These are phyloP conservation scores for Komagataella pastoris DNA, from an alignment of 805 yeast genomes.

Conservation along the genomic window DNA sequence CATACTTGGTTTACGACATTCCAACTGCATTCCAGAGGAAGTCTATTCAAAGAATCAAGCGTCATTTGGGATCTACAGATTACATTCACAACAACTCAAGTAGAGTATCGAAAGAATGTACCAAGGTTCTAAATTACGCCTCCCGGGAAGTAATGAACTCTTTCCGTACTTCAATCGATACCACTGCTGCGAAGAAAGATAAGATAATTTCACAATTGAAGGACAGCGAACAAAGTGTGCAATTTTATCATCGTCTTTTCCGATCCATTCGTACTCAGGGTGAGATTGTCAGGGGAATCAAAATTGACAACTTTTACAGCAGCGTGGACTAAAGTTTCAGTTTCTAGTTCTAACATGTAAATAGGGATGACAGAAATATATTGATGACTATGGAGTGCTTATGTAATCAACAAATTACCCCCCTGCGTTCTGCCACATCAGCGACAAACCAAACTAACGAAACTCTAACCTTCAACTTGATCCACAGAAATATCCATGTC, in stretches of 20 bases:
- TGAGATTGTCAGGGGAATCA: slow-evolving; percentile 18
- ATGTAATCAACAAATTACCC: background rate
- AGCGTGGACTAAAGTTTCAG: slow-evolving; percentile 20
- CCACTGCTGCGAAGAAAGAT: slow-evolving; percentile 42
- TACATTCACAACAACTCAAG: slow-evolving; percentile 69
- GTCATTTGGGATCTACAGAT: slow-evolving; percentile 51
- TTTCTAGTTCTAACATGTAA: background rate
- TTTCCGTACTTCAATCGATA: slow-evolving; percentile 54
- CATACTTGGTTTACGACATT: slow-evolving; percentile 63
- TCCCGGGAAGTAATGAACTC: slow-evolving; percentile 66
- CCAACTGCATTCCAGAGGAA: slow-evolving; percentile 85
- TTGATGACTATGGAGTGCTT: background rate
- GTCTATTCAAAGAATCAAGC: slow-evolving; percentile 56
- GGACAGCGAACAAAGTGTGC: slow-evolving; percentile 40
- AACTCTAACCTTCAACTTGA: background rate
- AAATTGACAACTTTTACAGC: slow-evolving; percentile 27
- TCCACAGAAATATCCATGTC: background rate
- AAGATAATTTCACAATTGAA: slow-evolving; percentile 36
- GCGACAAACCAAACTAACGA: background rate
- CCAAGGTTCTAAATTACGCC: slow-evolving; percentile 72
- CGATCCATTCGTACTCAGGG: slow-evolving; percentile 30
- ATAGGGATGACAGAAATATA: background rate
- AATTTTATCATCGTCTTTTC: slow-evolving; percentile 38
- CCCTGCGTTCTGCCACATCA: background rate
- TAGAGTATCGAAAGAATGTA: slow-evolving; percentile 70